Evolutionary conservation across 768 basidiomycete genomes (phyloP).

Genomic region (Rhodotorula taiwanensis): DNA sequence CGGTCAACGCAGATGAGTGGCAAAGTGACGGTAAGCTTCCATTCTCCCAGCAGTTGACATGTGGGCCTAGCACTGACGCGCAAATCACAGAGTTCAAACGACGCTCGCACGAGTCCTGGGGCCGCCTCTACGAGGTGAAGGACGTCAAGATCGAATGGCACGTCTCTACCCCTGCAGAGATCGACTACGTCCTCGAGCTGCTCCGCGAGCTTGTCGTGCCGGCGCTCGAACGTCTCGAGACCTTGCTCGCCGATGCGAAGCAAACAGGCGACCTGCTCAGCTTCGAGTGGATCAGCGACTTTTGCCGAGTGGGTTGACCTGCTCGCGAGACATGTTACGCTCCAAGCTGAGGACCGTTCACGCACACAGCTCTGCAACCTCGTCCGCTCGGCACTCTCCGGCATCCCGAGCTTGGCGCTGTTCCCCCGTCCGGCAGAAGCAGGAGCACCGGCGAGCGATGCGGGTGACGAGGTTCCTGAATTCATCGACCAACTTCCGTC

Average conservation of each 20-base stretch:
- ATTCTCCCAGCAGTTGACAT: background rate
- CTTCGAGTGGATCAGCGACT: constrained; percentile 73
- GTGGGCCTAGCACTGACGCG: constrained; percentile 47
- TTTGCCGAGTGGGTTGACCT: constrained; percentile 56
- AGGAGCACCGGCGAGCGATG: constrained; percentile 56
- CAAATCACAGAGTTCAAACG: constrained; percentile 47
- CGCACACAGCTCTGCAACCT: constrained; percentile 57
- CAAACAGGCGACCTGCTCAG: constrained; percentile 53
- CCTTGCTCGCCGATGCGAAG: constrained; percentile 50
- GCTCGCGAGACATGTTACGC: background rate
- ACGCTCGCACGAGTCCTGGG: constrained; percentile 55
- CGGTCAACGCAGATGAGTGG: constrained; percentile 73
- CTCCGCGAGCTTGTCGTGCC: constrained; percentile 64
- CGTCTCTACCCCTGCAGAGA: constrained; percentile 61
- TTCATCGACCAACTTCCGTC: constrained; percentile 64
- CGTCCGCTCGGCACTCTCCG: constrained; percentile 67
- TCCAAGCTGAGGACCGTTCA: background rate
- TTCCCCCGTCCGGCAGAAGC: constrained; percentile 55
- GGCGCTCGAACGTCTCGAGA: constrained; percentile 55
- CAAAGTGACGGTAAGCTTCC: constrained; percentile 55
- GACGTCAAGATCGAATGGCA: constrained; percentile 82
- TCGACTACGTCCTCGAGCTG: constrained; percentile 64
- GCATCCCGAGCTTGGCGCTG: constrained; percentile 61
- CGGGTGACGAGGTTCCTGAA: constrained; percentile 65
- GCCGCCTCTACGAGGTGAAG: constrained; percentile 62